Base-by-base conservation (phyloP, 805 yeast species). In the Wickerhamiella alocasiicola region DNA sequence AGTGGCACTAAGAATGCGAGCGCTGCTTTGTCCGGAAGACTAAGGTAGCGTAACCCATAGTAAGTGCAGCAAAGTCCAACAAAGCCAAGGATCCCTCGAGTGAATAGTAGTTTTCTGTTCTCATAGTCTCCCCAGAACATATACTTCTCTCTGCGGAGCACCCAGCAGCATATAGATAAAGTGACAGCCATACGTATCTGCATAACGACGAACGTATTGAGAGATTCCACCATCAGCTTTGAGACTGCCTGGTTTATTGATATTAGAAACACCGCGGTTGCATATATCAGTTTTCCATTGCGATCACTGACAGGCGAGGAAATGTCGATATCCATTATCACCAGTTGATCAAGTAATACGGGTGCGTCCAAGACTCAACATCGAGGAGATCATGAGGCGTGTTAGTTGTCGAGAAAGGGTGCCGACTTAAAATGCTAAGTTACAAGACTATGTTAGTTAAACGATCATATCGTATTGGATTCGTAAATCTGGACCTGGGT, bases 1-100 rank as follows among this genome's bases (percentile, higher is more conserved):
- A 81, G 67, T 0, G 96, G 96, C 0, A 75, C 66, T 52, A 85
- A 57, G 49, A 84, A 85, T 2, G 88, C 74, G 38, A 85, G 78
- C n/a, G 81, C 78, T 1, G 82, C 77, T 0, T 93, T 81, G 53
- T 85, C 95, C 11, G 87, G 76, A 3, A 85, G 68, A 37, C 82
- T 72, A 33, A 85, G 64, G 52, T 80, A 82, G 60, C 73, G 68
- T 47, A 85, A 62, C 1, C 94, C 74, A 55, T 67, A 81, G 57
- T 83, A 85, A 53, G 81, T 64, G 4, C 88, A 78, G 53, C 78
- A 78, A 5, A 84, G 93, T 3, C 94, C 94, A 42, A 78, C 56
- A 50, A 76, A 81, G 4, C 96, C 96, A 12, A 74, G 66, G 1
- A 68, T 36, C 0, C 95, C 95, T 45, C 96, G 65, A 4, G 71